Base-by-base conservation (phyloP, 2,329 filamentous ascomycete genomes). In the Cladophialophora chaetospira region DNA sequence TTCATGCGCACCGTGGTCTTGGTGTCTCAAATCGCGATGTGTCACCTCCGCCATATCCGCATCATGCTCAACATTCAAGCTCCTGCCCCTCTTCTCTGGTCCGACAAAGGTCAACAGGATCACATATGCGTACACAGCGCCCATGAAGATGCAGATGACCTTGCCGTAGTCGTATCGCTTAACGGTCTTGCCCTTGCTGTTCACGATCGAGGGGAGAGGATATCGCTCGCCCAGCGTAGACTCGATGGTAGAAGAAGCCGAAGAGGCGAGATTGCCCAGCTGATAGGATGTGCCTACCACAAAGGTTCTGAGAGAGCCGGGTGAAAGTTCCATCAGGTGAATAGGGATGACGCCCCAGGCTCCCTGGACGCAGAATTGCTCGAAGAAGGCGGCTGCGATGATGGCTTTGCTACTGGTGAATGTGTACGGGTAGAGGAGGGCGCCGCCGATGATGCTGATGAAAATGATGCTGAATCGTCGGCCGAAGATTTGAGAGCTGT, bases 111-210 rank as follows among this genome's bases (percentile, higher is more conserved):
- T 76, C 50, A 75, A 55, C 2, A 86, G 6, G 58, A 86, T 83
- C 4, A 80, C 75, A 68, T 85, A 86, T 1, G 74, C 81, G 65
- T 78, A 96, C 1, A 95, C 90, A 64, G 87, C 91, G 1, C 81
- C 91, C 88, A 96, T 91, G 73, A 96, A 96, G 68, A 95, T 94
- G 68, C 87, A 90, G 62, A 96, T 93, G 8, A 95, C 90, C 65
- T 86, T 86, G 35, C 89, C 90, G 65, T 95, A 95, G 57, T 89
- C 76, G 70, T 87, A 90, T 2, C 87, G 77, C 44, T 73, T 71
- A 35, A 64, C 60, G 15, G 36, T 59, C 28, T 73, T 70, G 0
- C 75, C 79, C 1, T 72, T 69, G 15, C 78, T 70, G 1, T 79
- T 81, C 11, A 54, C 13, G 8, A 65, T 21, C 0, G 82, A 75